A percentile compares a stretch with the other conserved stretches of the same genome.
Conservation (phyloP, 441 rosid genomes). For the Gossypium schwendimanii region DNA sequence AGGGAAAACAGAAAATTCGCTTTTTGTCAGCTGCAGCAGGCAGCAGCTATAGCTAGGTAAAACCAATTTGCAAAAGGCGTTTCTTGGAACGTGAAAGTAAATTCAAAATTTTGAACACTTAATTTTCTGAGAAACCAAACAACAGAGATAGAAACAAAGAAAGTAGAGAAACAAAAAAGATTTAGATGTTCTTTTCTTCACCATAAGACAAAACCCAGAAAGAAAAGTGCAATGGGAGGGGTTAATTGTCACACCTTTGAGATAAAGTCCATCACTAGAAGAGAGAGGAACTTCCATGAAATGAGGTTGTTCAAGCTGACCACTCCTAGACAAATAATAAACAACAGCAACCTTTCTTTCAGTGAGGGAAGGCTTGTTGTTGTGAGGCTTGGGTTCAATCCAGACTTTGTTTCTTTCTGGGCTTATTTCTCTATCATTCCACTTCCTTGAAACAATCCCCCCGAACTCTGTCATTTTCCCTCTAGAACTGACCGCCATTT, state of each 20-base stretch:
- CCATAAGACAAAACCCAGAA: not conserved
- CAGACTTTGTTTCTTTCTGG: constrained; percentile 63
- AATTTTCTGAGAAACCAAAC: constrained; percentile 2
- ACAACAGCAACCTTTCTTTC: constrained; percentile 48
- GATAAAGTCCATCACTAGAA: constrained; percentile 50
- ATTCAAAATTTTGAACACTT: not conserved
- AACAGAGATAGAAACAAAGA: not conserved
- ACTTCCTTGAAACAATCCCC: constrained; percentile 38
- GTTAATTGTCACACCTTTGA: constrained; percentile 33
- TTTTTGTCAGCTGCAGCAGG: not conserved
- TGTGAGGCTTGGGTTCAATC: constrained; percentile 37
- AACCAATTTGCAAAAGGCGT: constrained; percentile 1
- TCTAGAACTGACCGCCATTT: constrained; percentile 31
- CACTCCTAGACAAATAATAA: constrained; percentile 53
- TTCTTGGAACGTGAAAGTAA: constrained; percentile 4
- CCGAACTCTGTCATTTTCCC: constrained; percentile 21
- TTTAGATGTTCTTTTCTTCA: not conserved
- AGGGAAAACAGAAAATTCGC: constrained; percentile 1
- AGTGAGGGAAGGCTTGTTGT: not conserved
- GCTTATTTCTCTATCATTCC: constrained; percentile 44
- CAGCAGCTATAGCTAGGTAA: not conserved
- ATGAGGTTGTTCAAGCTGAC: constrained; percentile 67
- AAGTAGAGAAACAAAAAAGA: not conserved
- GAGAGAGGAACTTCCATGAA: constrained; percentile 58
- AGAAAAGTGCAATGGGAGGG: not conserved